Evolutionary conservation across 768 basidiomycete genomes (phyloP), one percentile per base, ranked within the genome.

Genomic region (Termitomyces heimii): DNA sequence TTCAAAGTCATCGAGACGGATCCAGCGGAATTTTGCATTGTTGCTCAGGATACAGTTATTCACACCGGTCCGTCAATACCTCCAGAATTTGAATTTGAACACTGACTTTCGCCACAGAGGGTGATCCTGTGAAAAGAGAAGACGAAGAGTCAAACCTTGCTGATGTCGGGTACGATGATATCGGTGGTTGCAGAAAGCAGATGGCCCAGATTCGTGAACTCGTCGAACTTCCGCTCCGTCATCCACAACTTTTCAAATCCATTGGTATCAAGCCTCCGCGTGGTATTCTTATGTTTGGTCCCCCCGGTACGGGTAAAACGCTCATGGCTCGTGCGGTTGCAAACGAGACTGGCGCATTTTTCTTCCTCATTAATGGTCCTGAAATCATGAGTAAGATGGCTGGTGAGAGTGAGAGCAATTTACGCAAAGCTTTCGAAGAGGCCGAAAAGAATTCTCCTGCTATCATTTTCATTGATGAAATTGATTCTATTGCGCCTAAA

Each of bases 321-420:
- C 83, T 99, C 63, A 99, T 99, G 96, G 97, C 97, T 52, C 88
- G 97, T 65, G 97, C 97, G 7, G 97, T 99, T 47, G 97, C 97
- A 62, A 99, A 99, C 71, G 97, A 99, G 75, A 99, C 97, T 28
- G 97, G 97, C 50, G 97, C 97, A 16, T 99, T 99, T 84, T 99
- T 99, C 83, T 99, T 99, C 87, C 77, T 98, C 51, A 99, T 99
- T 77, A 99, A 98, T 68, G 97, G 97, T 54, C 97, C 97, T 52
- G 97, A 99, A 74, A 98, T 99, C 71, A 99, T 99, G 97, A 92
- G 89, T 65, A 98, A 99, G 81, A 99, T 99, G 97, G 97, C 97
- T 53, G 97, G 97, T 64, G 97, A 99, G 77, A 88, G 85, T 70
- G 97, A 99, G 72, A 94, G 91, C 68, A 99, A 99, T 73, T 77